Percentiles rank a stretch among this genome's conserved stretches.
phyloP scores from a whole-genome alignment of 2,329 filamentous ascomycete species.

The Grosmannia serpens region DNA sequence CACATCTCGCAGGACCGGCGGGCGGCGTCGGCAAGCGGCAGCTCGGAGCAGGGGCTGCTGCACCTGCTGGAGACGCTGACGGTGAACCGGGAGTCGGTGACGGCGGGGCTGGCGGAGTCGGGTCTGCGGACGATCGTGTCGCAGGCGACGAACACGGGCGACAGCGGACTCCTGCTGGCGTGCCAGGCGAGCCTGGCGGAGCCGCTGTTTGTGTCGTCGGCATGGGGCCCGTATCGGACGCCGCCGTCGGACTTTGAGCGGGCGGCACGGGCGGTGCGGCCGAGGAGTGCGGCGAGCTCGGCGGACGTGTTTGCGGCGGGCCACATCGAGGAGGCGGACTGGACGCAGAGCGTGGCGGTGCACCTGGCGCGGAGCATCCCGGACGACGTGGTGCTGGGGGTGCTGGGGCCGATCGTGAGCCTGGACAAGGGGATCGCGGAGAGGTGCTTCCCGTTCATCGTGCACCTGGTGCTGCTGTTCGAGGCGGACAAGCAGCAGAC shows the following conservation, averaged over 20 bases:
- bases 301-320: slow-evolving; percentile 23
- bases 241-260: slow-evolving; percentile 39
- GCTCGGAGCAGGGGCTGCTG: slow-evolving; percentile 54
- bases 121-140: slow-evolving; percentile 47
- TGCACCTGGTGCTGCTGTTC: slow-evolving; percentile 67
- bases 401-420: slow-evolving; percentile 54
- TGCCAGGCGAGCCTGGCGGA: slow-evolving; percentile 41
- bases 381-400: slow-evolving; percentile 56
- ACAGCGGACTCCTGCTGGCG: slow-evolving; percentile 35
- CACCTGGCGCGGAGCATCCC: slow-evolving; percentile 47
- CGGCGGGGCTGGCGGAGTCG: slow-evolving; percentile 49
- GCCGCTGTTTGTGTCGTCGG: slow-evolving; percentile 39
- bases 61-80: slow-evolving; percentile 50
- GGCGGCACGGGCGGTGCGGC: not conserved
- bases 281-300: slow-evolving; percentile 7
- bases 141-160: slow-evolving; percentile 33
- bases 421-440: slow-evolving; percentile 59
- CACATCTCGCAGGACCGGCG: slow-evolving; percentile 38
- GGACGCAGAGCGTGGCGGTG: slow-evolving; percentile 52
- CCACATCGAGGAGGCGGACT: slow-evolving; percentile 35
- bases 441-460: slow-evolving; percentile 67
- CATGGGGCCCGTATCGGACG: slow-evolving; percentile 43
- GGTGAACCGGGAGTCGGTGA: slow-evolving; percentile 41
- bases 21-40: slow-evolving; percentile 30
- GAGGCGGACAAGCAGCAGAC: slow-evolving; percentile 51